Conservation (phyloP, 192 early-diverging fungal genomes). For the Podila horticola region DNA sequence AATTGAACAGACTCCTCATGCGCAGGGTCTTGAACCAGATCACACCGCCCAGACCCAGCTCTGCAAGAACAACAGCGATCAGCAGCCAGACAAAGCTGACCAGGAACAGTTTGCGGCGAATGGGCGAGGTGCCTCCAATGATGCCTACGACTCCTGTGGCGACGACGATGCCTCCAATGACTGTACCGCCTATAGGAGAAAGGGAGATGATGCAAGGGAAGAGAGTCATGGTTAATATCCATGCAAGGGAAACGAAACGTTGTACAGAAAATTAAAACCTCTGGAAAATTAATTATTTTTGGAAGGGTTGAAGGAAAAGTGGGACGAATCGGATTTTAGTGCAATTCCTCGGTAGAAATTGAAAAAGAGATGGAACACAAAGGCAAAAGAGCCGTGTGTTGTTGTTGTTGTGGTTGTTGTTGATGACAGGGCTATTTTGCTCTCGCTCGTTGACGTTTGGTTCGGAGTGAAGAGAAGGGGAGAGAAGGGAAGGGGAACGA, state of each 20-base stretch:
- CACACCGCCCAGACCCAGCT: slow-evolving; percentile 41
- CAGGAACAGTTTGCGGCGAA: slow-evolving; percentile 21
- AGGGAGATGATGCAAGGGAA: not conserved
- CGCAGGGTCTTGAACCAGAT: slow-evolving; percentile 57
- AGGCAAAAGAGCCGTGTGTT: too few species aligned
- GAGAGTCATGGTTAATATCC: not conserved
- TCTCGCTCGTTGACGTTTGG: too few species aligned
- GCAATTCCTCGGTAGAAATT: too few species aligned
- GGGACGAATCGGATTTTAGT: too few species aligned
- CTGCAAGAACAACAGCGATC: slow-evolving; percentile 20
- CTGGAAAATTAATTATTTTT: too few species aligned
- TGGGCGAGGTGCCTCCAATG: slow-evolving; percentile 17
- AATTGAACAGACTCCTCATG: slow-evolving; percentile 31
- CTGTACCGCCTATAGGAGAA: slow-evolving; percentile 23
- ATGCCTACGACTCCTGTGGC: slow-evolving; percentile 24
- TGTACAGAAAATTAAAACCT: not conserved
- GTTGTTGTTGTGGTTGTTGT: too few species aligned
- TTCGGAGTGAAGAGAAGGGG: too few species aligned
- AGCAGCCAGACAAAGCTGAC: slow-evolving; percentile 18
- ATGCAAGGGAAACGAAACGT: not conserved
- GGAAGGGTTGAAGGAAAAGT: too few species aligned
- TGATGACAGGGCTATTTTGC: too few species aligned
- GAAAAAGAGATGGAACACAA: too few species aligned
- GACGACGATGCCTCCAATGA: slow-evolving; percentile 32
- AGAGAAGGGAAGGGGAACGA: too few species aligned